phyloP scores from a whole-genome alignment of 129 eudicot species.

The Tanacetum coccineum region DNA sequence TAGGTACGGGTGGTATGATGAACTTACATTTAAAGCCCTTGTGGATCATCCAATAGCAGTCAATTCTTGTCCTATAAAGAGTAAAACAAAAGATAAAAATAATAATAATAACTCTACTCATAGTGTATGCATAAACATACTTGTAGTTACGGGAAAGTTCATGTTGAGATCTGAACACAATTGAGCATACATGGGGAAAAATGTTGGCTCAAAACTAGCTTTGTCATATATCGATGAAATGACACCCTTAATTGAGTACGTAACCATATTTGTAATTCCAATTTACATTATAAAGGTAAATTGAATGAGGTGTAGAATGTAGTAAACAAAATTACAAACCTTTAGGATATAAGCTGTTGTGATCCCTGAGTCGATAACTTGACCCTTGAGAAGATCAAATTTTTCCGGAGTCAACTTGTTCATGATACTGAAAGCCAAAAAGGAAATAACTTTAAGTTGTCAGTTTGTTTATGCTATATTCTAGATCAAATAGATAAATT shows the following conservation, averaged over 20 bases:
- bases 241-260: slow-evolving; percentile 58
- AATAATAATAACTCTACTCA: too few species aligned
- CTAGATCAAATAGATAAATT: neutral
- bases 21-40: too few species aligned
- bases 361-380: slow-evolving; percentile 86
- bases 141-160: slow-evolving; percentile 86
- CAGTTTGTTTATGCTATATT: neutral
- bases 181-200: slow-evolving; percentile 94
- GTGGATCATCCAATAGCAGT: too few species aligned
- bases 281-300: too few species aligned
- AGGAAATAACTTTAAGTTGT: neutral
- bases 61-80: too few species aligned
- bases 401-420: slow-evolving; percentile 99
- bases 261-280: neutral
- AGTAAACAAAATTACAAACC: slow-evolving; percentile 33
- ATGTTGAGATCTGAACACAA: slow-evolving; percentile 83
- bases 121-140: too few species aligned
- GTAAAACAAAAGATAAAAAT: too few species aligned
- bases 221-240: slow-evolving; percentile 95
- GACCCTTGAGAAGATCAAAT: slow-evolving; percentile 93
- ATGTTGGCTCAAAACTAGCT: slow-evolving; percentile 92
- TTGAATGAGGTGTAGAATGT: neutral
- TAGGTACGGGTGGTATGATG: too few species aligned
- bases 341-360: slow-evolving; percentile 81
- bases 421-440: slow-evolving; percentile 59